Percentiles rank a stretch among this genome's conserved stretches.
Conservation (phyloP, 768 basidiomycete species). For the Mycena haematopus region DNA sequence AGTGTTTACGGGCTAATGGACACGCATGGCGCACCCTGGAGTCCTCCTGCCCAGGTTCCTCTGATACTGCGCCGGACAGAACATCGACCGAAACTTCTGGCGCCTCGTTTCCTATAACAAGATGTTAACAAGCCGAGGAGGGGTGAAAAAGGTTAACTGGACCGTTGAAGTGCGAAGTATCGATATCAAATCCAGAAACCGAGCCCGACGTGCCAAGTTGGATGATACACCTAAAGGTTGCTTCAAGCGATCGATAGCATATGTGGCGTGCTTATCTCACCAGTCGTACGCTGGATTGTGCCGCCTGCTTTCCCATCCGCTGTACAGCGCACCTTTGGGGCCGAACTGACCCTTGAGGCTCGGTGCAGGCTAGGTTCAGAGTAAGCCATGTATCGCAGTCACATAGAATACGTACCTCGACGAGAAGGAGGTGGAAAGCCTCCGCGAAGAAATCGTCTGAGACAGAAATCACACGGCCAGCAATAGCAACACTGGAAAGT, state of each 20-base stretch:
- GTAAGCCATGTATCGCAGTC: conserved; percentile 5
- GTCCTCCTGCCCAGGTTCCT: conserved; percentile 54
- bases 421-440: conserved; percentile 81
- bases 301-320: conserved; percentile 92
- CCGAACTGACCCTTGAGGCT: conserved; percentile 97
- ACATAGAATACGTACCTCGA: conserved; percentile 53
- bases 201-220: conserved; percentile 80
- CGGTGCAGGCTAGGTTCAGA: conserved; percentile 68
- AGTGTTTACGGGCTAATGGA: not conserved
- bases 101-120: conserved; percentile 77
- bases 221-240: conserved; percentile 78
- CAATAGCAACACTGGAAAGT: conserved; percentile 85
- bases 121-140: conserved; percentile 3
- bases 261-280: conserved; percentile 44
- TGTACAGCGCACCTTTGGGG: conserved; percentile 91
- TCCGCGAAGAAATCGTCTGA: conserved; percentile 98
- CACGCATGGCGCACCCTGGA: conserved; percentile 52
- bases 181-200: conserved; percentile 87
- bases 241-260: not conserved
- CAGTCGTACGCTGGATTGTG: conserved; percentile 93
- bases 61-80: conserved; percentile 49
- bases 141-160: conserved; percentile 29
- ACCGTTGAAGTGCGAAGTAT: conserved; percentile 96
- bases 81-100: conserved; percentile 82
- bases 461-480: conserved; percentile 72